These are phyloP conservation scores for Pseudonitzschia delicatissima DNA, from an alignment of 108 stramenopile genomes.

Conservation along the genomic window DNA sequence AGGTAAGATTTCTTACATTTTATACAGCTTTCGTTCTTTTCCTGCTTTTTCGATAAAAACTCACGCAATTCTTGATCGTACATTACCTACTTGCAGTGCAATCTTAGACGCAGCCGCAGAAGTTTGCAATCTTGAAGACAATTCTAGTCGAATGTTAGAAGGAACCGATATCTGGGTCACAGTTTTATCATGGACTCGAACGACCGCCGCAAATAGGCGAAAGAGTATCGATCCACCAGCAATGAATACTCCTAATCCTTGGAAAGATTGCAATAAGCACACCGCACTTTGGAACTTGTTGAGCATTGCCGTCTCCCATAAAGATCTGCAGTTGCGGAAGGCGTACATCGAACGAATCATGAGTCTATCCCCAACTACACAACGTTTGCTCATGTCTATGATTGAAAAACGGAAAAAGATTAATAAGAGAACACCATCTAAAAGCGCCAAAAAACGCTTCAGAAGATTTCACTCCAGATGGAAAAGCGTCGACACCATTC, in stretches of 20 bases:
- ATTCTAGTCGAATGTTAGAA: too few relatives aligned
- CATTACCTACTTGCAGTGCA: conserved; percentile 12
- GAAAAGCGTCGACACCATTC: not conserved
- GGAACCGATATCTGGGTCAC: conserved; percentile 29
- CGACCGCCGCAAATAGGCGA: conserved; percentile 2
- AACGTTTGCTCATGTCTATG: conserved; percentile 42
- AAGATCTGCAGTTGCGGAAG: conserved; percentile 33
- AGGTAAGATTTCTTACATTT: conserved; percentile 26
- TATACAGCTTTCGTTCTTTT: not conserved
- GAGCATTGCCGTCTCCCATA: conserved; percentile 36
- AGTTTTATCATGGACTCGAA: conserved; percentile 21
- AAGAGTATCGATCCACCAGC: conserved; percentile 16
- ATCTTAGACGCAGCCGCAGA: conserved; percentile 35
- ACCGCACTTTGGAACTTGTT: conserved; percentile 36
- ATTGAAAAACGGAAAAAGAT: conserved; percentile 31
- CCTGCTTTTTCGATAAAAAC: too few relatives aligned
- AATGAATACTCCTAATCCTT: conserved; percentile 15
- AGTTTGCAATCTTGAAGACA: conserved; percentile 22
- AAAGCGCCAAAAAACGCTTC: not conserved
- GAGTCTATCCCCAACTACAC: conserved; percentile 24
- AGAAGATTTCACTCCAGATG: too few relatives aligned
- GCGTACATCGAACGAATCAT: conserved; percentile 46
- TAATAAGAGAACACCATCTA: conserved; percentile 7
- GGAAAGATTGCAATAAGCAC: conserved; percentile 16
- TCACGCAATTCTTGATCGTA: too few relatives aligned